phyloP scores from a whole-genome alignment of 2,329 filamentous ascomycete genomes.

The Aspergillus fructus region DNA sequence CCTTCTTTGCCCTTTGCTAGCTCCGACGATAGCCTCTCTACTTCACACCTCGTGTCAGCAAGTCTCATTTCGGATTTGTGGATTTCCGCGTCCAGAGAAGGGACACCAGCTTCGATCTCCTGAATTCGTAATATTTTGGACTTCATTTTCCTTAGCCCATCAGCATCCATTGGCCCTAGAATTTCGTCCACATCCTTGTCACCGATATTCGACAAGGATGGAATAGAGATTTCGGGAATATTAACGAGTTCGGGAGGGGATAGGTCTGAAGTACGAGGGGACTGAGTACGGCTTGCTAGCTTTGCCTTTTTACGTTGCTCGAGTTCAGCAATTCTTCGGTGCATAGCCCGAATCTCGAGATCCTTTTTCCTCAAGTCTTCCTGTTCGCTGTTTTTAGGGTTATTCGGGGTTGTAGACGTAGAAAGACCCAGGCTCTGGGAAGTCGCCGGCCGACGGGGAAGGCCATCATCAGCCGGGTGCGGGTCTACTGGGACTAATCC shows the following conservation, averaged over 20 bases:
- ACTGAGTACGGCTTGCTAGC: slow-evolving; percentile 37
- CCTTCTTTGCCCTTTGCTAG: slow-evolving; percentile 46
- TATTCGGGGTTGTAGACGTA: slow-evolving; percentile 37
- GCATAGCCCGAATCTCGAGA: slow-evolving; percentile 49
- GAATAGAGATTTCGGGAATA: neutral
- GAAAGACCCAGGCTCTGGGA: slow-evolving; percentile 42
- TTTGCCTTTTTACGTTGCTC: slow-evolving; percentile 47
- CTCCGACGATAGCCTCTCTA: slow-evolving; percentile 45
- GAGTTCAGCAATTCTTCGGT: slow-evolving; percentile 50
- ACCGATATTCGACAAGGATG: neutral
- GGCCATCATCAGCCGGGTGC: slow-evolving; percentile 46
- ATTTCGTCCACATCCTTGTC: neutral
- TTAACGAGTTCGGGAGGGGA: slow-evolving; percentile 18
- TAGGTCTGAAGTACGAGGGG: slow-evolving; percentile 29
- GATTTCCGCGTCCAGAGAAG: slow-evolving; percentile 48
- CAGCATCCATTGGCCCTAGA: slow-evolving; percentile 17
- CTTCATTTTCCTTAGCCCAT: slow-evolving; percentile 32
- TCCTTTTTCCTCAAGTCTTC: slow-evolving; percentile 50
- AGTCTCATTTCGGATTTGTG: slow-evolving; percentile 34
- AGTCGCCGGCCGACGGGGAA: slow-evolving; percentile 40
- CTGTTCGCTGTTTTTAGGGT: slow-evolving; percentile 35
- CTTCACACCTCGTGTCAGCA: slow-evolving; percentile 32
- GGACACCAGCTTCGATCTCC: slow-evolving; percentile 50
- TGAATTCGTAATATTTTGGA: slow-evolving; percentile 44
- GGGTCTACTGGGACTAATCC: slow-evolving; percentile 45